Evolutionary conservation across 495 filamentous ascomycete genomes (phyloP), one percentile per base, ranked within the genome.

Genomic region (Geoglossum glabrum): DNA sequence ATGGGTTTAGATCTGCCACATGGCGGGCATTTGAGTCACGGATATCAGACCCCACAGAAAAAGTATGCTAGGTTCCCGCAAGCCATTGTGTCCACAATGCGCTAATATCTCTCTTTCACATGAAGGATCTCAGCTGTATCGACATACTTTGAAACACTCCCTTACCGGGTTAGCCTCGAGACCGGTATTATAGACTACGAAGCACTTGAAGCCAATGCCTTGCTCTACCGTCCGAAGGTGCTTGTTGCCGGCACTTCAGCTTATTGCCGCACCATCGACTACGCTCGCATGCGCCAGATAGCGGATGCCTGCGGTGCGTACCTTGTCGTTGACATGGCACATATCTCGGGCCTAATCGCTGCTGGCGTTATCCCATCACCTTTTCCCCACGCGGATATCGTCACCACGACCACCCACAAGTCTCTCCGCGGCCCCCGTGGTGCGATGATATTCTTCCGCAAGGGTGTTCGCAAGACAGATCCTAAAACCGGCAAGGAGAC

Each of bases 371-470:
- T 97, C 64, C 87, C 90, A 60, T 87, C 86, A 56, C 93, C 93
- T 28, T 99, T 99, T 75, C 76, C 82, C 62, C 78, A 95, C 65
- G 89, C 90, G 59, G 93, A 97, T 70, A 85, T 99, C 57, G 93
- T 99, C 58, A 99, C 93, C 61, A 99, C 93, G 58, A 99, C 93
- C 59, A 99, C 93, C 54, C 93, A 99, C 82, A 99, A 99, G 81
- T 95, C 90, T 54, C 86, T 99, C 65, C 87, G 93, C 76, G 93
- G 93, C 56, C 93, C 93, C 57, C 85, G 93, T 72, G 93, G 93
- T 68, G 93, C 93, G 68, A 99, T 99, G 93, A 99, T 99, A 74
- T 99, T 99, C 80, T 99, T 87, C 81, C 86, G 93, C 66, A 93
- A 90, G 73, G 93, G 93, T 66, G 85, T 96, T 55, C 81, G 90